phyloP scores from a whole-genome alignment of 78 protist genomes.

The Chrysochromulina parva region DNA sequence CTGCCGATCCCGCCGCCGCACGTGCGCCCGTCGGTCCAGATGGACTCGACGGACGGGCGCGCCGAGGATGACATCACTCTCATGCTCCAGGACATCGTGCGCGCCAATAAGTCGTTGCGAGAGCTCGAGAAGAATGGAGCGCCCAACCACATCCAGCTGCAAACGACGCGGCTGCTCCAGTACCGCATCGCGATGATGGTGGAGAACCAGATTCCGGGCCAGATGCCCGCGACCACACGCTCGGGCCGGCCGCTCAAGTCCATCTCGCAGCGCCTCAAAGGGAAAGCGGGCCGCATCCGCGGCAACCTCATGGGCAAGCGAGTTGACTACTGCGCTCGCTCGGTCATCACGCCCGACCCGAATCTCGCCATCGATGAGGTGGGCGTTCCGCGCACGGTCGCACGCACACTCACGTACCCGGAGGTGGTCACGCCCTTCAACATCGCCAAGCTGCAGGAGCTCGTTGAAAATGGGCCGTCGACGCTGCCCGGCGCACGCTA shows the following conservation, averaged over 20 bases:
- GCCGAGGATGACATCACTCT: conserved; percentile 81
- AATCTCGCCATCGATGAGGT: conserved; percentile 91
- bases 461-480: conserved; percentile 88
- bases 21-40: conserved; percentile 93
- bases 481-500: conserved; percentile 78
- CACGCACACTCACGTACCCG: conserved; percentile 93
- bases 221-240: conserved; percentile 66
- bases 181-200: conserved; percentile 89
- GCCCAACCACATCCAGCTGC: neutral
- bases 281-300: conserved; percentile 99
- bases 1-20: conserved; percentile 98
- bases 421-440: conserved; percentile 96
- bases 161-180: conserved; percentile 55
- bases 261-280: conserved; percentile 95
- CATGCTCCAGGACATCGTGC: conserved; percentile 85
- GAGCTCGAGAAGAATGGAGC: conserved; percentile 63
- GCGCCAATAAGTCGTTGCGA: conserved; percentile 67
- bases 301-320: conserved; percentile 99
- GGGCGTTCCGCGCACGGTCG: conserved; percentile 99
- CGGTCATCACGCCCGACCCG: conserved; percentile 99
- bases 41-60: conserved; percentile 60
- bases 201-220: conserved; percentile 90
- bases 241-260: conserved; percentile 95
- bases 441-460: conserved; percentile 53
- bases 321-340: conserved; percentile 98